Percentiles rank a stretch among this genome's conserved stretches.
Evolutionary conservation across 129 eudicot species (phyloP).

Genomic region (Apium graveolens): DNA sequence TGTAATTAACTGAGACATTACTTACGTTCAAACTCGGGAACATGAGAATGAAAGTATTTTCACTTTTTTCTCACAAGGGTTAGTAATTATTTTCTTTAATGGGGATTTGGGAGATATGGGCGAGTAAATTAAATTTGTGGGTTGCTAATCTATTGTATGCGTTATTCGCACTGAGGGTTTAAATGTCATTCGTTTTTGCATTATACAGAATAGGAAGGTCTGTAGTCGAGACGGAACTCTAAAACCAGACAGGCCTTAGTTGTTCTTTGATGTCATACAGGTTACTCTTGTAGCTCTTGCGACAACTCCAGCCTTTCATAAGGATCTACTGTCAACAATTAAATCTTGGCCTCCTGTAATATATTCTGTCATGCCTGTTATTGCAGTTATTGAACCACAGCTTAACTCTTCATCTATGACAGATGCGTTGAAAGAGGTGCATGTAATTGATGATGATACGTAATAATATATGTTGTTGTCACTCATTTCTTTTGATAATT

Average conservation of each 20-base stretch:
- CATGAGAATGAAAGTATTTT: background rate
- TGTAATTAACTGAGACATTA: background rate
- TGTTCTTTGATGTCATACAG: conserved; percentile 28
- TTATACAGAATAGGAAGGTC: background rate
- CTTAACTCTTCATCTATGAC: conserved; percentile 69
- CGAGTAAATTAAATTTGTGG: background rate
- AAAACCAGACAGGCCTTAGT: conserved; percentile 1
- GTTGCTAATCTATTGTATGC: background rate
- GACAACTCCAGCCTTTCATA: conserved; percentile 74
- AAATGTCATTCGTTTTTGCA: background rate
- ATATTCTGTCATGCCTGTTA: conserved; percentile 69
- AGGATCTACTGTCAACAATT: conserved; percentile 73
- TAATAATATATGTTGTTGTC: conserved; percentile 1
- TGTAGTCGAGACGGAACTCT: background rate
- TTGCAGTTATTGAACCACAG: conserved; percentile 91
- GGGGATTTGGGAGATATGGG: background rate
- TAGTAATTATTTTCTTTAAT: background rate
- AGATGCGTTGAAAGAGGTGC: conserved; percentile 82
- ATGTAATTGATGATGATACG: background rate
- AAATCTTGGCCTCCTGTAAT: conserved; percentile 88
- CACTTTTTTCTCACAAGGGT: background rate
- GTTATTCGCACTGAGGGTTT: background rate
- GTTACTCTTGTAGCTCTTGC: conserved; percentile 92
- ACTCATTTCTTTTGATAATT: conserved; percentile 12
- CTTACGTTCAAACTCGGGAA: background rate